These are phyloP conservation scores for Noccaea bulbosa DNA, from an alignment of 345 rosid species.

Conservation along the genomic window DNA sequence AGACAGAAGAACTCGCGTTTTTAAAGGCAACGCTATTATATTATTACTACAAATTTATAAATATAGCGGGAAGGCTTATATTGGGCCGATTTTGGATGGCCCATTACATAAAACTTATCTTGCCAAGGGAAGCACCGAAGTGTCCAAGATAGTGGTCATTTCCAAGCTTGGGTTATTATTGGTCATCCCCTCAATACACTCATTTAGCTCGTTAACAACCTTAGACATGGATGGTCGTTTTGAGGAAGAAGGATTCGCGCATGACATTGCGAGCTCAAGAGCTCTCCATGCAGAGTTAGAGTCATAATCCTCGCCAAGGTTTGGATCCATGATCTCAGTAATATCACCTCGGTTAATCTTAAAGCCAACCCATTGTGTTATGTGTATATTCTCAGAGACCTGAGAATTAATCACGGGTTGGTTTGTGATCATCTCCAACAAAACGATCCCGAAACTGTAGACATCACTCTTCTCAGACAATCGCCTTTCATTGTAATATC, in stretches of 20 bases:
- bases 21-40: too few relatives aligned
- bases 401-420: slow-evolving; percentile 25
- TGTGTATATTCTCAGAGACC: neutral
- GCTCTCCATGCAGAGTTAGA: slow-evolving; percentile 33
- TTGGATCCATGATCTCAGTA: slow-evolving; percentile 27
- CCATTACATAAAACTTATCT: too few relatives aligned
- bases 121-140: too few relatives aligned
- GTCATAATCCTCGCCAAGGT: neutral
- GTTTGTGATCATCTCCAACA: slow-evolving; percentile 43
- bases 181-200: neutral
- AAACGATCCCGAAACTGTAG: slow-evolving; percentile 32
- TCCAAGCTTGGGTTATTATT: too few relatives aligned
- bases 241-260: slow-evolving; percentile 2
- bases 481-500: too few relatives aligned
- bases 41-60: too few relatives aligned
- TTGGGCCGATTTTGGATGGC: too few relatives aligned
- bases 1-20: too few relatives aligned
- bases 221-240: slow-evolving; percentile 36
- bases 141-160: too few relatives aligned
- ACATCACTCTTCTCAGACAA: too few relatives aligned
- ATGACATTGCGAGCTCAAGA: slow-evolving; percentile 34
- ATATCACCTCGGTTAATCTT: slow-evolving; percentile 8
- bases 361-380: slow-evolving; percentile 26
- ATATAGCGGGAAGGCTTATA: too few relatives aligned
- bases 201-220: slow-evolving; percentile 7